A percentile compares a stretch with the other conserved stretches of the same genome.
Evolutionary conservation across 768 basidiomycete species (phyloP).

Genomic region (Lactarius indigo): DNA sequence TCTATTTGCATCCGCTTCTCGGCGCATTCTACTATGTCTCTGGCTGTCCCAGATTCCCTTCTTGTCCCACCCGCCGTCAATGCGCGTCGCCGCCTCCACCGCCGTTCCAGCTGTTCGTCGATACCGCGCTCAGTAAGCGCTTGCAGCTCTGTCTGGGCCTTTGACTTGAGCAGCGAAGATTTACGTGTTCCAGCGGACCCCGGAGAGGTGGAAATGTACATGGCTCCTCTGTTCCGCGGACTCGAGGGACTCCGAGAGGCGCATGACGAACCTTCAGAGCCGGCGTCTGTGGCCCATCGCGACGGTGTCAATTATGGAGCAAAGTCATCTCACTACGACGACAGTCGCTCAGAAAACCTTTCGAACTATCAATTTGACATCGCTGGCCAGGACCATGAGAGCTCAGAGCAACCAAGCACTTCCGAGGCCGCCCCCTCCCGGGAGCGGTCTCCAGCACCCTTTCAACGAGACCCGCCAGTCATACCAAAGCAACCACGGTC

Average conservation of each 20-base stretch:
- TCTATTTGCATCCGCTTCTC: not conserved
- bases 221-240: constrained; percentile 14
- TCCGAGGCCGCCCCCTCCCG: not conserved
- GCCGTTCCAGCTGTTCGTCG: constrained; percentile 21
- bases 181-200: not conserved
- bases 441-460: not conserved
- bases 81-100: not conserved
- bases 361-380: constrained; percentile 18
- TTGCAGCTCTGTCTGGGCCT: not conserved
- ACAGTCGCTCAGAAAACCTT: constrained; percentile 10
- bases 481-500: no score
- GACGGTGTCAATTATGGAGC: not conserved
- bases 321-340: not conserved
- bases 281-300: not conserved
- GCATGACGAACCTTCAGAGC: not conserved
- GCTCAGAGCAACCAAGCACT: not conserved
- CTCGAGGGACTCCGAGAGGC: not conserved
- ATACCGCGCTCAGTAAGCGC: constrained; percentile 19
- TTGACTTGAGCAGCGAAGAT: constrained; percentile 7
- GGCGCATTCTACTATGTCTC: constrained; percentile 3
- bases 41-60: not conserved
- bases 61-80: not conserved
- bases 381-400: not conserved
- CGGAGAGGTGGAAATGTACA: not conserved
- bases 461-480: not conserved